phyloP scores from a whole-genome alignment of 306 rosid species.

The Dryas alaskensis region DNA sequence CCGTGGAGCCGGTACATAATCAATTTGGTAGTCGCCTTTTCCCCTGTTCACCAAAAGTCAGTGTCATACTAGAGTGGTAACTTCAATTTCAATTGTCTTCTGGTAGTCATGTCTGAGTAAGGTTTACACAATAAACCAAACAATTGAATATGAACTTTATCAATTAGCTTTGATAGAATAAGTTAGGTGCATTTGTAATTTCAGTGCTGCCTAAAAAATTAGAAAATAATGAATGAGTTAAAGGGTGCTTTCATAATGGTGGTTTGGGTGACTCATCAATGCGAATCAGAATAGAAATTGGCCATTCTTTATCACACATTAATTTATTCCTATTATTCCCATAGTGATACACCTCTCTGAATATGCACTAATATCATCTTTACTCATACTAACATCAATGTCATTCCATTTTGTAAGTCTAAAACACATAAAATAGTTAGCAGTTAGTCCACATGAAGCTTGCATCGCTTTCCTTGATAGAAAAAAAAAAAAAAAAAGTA shows the following conservation, averaged over 20 bases:
- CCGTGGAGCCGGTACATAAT: conserved; percentile 87
- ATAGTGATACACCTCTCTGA: no score
- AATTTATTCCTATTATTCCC: no score
- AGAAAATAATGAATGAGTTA: background rate
- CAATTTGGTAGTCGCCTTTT: conserved; percentile 87
- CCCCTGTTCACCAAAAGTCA: conserved; percentile 39
- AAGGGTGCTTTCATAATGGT: background rate
- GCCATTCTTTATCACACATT: background rate
- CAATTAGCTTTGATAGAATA: background rate
- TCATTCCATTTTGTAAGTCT: background rate
- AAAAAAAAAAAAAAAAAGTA: no score
- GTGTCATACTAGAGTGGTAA: conserved; percentile 10
- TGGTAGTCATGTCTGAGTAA: background rate
- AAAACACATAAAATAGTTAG: background rate
- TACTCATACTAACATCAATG: background rate
- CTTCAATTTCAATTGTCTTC: background rate
- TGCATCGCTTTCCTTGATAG: background rate
- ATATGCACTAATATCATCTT: background rate
- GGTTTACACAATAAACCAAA: background rate
- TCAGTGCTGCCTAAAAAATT: background rate
- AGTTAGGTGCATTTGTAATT: background rate
- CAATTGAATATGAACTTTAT: background rate
- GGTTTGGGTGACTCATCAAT: background rate
- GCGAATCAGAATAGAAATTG: background rate
- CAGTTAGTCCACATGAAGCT: background rate